Percentiles rank a stretch among this genome's conserved stretches.
These are phyloP conservation scores for Populus davidiana DNA, from an alignment of 345 rosid genomes.

Conservation along the genomic window DNA sequence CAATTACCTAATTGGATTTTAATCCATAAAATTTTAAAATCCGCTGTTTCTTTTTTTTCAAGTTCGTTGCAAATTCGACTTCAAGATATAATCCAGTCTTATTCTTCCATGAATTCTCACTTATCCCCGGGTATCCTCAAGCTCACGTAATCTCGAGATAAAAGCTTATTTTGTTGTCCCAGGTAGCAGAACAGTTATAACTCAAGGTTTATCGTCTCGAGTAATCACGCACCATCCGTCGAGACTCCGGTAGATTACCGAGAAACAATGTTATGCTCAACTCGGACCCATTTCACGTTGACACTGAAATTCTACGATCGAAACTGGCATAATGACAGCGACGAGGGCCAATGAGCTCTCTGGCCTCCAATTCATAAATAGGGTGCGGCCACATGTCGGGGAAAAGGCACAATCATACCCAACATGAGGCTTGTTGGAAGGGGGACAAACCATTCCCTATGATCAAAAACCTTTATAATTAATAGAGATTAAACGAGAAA, in stretches of 20 bases:
- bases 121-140: too few relatives aligned
- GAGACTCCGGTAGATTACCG: not conserved
- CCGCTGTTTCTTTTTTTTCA: too few relatives aligned
- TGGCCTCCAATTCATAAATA: slow-evolving; percentile 20
- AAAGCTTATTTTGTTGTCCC: too few relatives aligned
- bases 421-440: slow-evolving; percentile 24
- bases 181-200: too few relatives aligned
- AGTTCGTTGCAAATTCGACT: too few relatives aligned
- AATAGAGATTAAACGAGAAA: not conserved
- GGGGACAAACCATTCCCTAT: slow-evolving; percentile 31
- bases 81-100: too few relatives aligned
- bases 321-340: not conserved
- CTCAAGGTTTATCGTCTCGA: too few relatives aligned
- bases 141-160: too few relatives aligned
- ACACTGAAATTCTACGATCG: not conserved
- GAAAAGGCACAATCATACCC: slow-evolving; percentile 16
- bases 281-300: not conserved
- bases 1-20: too few relatives aligned
- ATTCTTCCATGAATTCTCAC: too few relatives aligned
- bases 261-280: not conserved
- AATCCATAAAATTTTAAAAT: too few relatives aligned
- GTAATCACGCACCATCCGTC: too few relatives aligned
- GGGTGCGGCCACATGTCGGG: slow-evolving; percentile 38
- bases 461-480: not conserved
- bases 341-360: not conserved